Conservation (phyloP, 768 basidiomycete genomes). For the Rhodotorula sphaerocarpa region DNA sequence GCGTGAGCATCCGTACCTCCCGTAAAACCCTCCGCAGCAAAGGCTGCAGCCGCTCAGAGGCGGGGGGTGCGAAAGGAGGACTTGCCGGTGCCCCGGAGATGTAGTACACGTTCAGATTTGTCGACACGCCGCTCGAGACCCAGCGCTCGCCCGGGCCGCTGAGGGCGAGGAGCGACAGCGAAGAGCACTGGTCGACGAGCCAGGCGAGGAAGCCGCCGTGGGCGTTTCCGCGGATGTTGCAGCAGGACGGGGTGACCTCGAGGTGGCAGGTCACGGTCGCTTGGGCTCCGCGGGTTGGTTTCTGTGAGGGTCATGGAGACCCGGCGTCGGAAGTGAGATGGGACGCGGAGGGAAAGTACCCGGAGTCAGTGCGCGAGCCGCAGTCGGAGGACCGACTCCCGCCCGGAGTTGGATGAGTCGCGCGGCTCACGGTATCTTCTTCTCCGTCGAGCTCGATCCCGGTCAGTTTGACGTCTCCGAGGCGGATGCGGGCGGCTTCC, state of each 20-base stretch:
- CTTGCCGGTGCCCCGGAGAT: too few species aligned
- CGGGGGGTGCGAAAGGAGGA: too few species aligned
- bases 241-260: constrained; percentile 8
- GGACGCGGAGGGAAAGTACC: too few species aligned
- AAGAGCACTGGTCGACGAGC: constrained; percentile 30
- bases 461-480: not conserved
- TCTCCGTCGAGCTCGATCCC: constrained; percentile 17
- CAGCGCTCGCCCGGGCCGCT: constrained; percentile 14
- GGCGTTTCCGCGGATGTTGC: constrained; percentile 9
- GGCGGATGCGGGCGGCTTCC: not conserved
- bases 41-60: too few species aligned
- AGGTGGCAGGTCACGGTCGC: constrained; percentile 12
- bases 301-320: not conserved
- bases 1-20: rapidly evolving
- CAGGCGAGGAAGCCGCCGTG: constrained; percentile 33
- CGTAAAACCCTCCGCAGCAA: not conserved
- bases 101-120: constrained; percentile 20
- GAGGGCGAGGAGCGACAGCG: constrained; percentile 15
- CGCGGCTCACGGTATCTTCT: constrained; percentile 17
- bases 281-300: constrained; percentile 4
- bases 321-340: not conserved
- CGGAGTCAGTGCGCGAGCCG: too few species aligned
- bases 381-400: too few species aligned
- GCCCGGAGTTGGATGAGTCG: too few species aligned
- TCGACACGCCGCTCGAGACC: constrained; percentile 21